Conservation (phyloP, 768 basidiomycete genomes). For the Russula compacta region DNA sequence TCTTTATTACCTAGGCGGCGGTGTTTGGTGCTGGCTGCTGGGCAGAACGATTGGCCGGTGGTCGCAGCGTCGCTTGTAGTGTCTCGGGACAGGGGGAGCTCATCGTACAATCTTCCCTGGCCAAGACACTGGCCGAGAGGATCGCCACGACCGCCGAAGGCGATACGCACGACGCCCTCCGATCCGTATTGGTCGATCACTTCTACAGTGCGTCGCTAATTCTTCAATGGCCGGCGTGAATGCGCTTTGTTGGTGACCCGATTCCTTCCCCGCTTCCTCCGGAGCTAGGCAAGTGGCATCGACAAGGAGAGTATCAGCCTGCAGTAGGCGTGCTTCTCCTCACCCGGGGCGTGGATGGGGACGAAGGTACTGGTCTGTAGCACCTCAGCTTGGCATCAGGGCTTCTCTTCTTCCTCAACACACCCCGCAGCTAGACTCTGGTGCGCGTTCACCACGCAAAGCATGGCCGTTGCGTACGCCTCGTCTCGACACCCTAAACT, state of each 20-base stretch:
- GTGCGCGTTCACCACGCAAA: slow-evolving; percentile 78
- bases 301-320: slow-evolving; percentile 36
- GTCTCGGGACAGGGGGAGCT: slow-evolving; percentile 66
- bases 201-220: slow-evolving; percentile 40
- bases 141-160: slow-evolving; percentile 30
- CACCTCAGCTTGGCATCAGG: neutral
- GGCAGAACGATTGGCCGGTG: slow-evolving; percentile 36
- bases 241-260: neutral
- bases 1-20: slow-evolving; percentile 44
- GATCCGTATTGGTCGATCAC: slow-evolving; percentile 34
- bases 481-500: slow-evolving; percentile 45
- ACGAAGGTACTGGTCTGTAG: slow-evolving; percentile 12
- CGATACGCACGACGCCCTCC: slow-evolving; percentile 51
- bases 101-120: slow-evolving; percentile 50
- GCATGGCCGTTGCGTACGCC: slow-evolving; percentile 72
- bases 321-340: slow-evolving; percentile 58
- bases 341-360: slow-evolving; percentile 34
- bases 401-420: neutral
- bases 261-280: neutral
- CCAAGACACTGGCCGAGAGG: slow-evolving; percentile 43
- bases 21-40: slow-evolving; percentile 70
- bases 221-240: neutral
- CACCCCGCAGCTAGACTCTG: slow-evolving; percentile 50
- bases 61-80: slow-evolving; percentile 52
- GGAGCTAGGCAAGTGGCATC: slow-evolving; percentile 29